A percentile compares a stretch with the other conserved stretches of the same genome.
Evolutionary conservation across 2,329 filamentous ascomycete genomes (phyloP).

Genomic region (Beauveria sp.): DNA sequence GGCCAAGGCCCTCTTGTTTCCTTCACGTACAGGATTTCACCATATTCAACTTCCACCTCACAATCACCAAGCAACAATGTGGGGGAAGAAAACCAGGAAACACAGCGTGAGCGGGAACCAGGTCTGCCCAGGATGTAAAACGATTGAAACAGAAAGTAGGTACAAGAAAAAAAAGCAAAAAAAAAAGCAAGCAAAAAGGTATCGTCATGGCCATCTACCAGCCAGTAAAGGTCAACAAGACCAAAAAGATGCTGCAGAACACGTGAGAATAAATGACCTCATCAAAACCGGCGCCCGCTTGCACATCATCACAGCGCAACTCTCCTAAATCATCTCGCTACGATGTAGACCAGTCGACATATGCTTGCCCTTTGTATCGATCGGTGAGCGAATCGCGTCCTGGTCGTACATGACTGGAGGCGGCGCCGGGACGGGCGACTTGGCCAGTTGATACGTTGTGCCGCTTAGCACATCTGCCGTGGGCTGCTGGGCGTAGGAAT

Average conservation of each 20-base stretch:
- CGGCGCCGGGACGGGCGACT: conserved; percentile 12
- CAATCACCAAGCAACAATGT: background rate
- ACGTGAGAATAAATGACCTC: background rate
- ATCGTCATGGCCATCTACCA: conserved; percentile 5
- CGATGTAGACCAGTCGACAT: conserved; percentile 44
- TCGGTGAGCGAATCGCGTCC: conserved; percentile 26
- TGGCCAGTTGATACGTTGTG: conserved; percentile 1
- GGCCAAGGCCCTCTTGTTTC: background rate
- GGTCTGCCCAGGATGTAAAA: background rate
- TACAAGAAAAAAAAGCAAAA: background rate
- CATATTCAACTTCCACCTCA: background rate
- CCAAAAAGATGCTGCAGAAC: background rate
- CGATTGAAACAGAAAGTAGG: conserved; percentile 11
- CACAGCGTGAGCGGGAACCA: background rate
- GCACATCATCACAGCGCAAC: background rate
- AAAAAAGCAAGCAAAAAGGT: background rate
- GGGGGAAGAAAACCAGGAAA: background rate
- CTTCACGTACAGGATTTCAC: background rate
- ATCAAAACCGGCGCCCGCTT: background rate
- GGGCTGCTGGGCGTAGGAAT: conserved; percentile 14
- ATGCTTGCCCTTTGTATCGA: conserved; percentile 27
- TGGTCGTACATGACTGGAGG: conserved; percentile 32
- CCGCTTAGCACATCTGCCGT: conserved; percentile 1
- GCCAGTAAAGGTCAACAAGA: background rate
- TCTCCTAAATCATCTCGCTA: conserved; percentile 46